Evolutionary conservation across 2,329 filamentous ascomycete genomes (phyloP).

Genomic region (Penicillium sp.): DNA sequence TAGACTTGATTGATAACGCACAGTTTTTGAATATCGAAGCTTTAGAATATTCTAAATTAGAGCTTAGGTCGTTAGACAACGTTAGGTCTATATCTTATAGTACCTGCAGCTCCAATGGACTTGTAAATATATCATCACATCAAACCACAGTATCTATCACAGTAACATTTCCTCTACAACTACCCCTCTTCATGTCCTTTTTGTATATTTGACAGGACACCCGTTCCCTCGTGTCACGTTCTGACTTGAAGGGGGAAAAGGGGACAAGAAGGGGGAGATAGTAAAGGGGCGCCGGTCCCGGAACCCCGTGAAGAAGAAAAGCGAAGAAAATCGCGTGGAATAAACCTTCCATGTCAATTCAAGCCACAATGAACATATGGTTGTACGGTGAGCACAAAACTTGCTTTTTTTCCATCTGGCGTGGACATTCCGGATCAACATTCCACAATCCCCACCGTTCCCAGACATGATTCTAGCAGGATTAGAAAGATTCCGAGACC

Average conservation of each 20-base stretch:
- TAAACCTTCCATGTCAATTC: neutral
- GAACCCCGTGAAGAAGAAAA: neutral
- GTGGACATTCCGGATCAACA: conserved; percentile 6
- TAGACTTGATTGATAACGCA: neutral
- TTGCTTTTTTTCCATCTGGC: neutral
- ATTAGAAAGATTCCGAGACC: neutral
- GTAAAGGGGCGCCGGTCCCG: neutral
- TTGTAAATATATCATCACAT: neutral
- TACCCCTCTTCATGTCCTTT: neutral
- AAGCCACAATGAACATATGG: neutral
- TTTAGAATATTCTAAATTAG: neutral
- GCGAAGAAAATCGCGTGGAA: neutral
- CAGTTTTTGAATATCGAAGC: neutral
- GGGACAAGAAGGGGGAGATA: neutral
- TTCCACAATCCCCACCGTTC: neutral
- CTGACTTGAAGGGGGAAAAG: neutral
- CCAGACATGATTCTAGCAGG: neutral
- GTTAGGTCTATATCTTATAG: neutral
- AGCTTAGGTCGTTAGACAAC: neutral
- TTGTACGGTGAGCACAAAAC: neutral
- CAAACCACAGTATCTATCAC: neutral
- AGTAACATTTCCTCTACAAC: neutral
- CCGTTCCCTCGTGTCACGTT: neutral
- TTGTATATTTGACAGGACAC: neutral
- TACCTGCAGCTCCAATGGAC: too few species aligned